Percentiles rank a stretch among this genome's conserved stretches.
Evolutionary conservation across 2,329 filamentous ascomycete species (phyloP).

Genomic region (Malbranchea zuffiana): DNA sequence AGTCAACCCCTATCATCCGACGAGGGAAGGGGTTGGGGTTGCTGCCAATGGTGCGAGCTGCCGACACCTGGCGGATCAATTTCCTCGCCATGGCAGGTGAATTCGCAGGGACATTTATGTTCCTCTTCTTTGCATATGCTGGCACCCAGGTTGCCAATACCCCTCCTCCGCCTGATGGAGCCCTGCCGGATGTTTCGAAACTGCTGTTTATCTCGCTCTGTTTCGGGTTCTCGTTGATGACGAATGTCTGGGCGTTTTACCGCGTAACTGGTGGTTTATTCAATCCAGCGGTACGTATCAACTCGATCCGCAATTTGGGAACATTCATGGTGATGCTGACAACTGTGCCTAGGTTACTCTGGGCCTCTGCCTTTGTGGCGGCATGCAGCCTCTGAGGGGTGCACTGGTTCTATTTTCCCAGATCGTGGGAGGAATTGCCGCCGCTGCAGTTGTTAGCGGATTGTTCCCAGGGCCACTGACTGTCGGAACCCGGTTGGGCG

Average conservation of each 20-base stretch:
- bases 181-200: constrained; percentile 17
- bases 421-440: constrained; percentile 47
- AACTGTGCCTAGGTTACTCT: constrained; percentile 44
- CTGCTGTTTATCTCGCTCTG: constrained; percentile 34
- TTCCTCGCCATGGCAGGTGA: no score
- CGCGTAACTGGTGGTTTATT: constrained; percentile 42
- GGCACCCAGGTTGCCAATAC: constrained; percentile 38
- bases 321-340: not conserved
- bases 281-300: constrained; percentile 35
- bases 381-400: constrained; percentile 43
- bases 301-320: not conserved
- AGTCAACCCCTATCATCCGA: no score
- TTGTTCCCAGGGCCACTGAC: constrained; percentile 48
- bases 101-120: constrained; percentile 42
- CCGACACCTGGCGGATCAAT: no score
- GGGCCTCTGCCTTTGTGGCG: constrained; percentile 48
- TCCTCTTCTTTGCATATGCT: constrained; percentile 41
- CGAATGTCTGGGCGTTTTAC: constrained; percentile 46
- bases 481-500: constrained; percentile 45
- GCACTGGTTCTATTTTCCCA: constrained; percentile 46
- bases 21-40: no score
- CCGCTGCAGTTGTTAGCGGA: constrained; percentile 46
- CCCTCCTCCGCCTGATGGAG: constrained; percentile 10
- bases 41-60: no score
- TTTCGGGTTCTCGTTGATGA: constrained; percentile 39